A percentile compares a stretch with the other conserved stretches of the same genome.
phyloP scores from a whole-genome alignment of 345 rosid genomes.

The Linum usitatissimum region DNA sequence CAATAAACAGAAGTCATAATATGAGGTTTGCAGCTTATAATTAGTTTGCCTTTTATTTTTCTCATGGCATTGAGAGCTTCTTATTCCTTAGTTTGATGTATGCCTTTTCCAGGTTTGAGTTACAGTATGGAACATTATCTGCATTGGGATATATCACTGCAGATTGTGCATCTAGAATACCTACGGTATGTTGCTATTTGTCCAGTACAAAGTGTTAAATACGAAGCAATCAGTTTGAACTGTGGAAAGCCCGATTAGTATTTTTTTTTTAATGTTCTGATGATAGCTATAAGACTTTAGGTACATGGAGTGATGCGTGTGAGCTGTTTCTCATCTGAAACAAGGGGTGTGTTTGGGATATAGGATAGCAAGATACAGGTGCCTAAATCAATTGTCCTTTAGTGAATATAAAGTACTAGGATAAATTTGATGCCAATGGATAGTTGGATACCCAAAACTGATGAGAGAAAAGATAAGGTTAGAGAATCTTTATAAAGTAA shows the following conservation, averaged over 20 bases:
- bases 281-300: too few species aligned
- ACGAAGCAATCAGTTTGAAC: background rate
- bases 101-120: slow-evolving; percentile 58
- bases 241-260: background rate
- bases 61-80: background rate
- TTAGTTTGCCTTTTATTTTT: background rate
- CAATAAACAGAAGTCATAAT: slow-evolving; percentile 37
- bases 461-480: too few species aligned
- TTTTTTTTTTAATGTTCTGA: too few species aligned
- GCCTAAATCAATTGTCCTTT: too few species aligned
- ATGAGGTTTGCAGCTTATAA: slow-evolving; percentile 40
- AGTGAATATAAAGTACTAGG: too few species aligned
- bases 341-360: too few species aligned
- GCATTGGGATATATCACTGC: slow-evolving; percentile 77
- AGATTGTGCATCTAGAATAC: slow-evolving; percentile 41
- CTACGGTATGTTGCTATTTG: slow-evolving; percentile 43
- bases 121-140: slow-evolving; percentile 61
- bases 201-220: background rate
- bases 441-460: too few species aligned
- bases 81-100: slow-evolving; percentile 13
- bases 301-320: too few species aligned
- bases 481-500: too few species aligned
- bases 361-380: too few species aligned
- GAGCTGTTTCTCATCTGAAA: too few species aligned
- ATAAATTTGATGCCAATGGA: too few species aligned